Evolutionary conservation across 306 rosid species (phyloP), one percentile per base, ranked within the genome.

Genomic region (Medicago truncatula): DNA sequence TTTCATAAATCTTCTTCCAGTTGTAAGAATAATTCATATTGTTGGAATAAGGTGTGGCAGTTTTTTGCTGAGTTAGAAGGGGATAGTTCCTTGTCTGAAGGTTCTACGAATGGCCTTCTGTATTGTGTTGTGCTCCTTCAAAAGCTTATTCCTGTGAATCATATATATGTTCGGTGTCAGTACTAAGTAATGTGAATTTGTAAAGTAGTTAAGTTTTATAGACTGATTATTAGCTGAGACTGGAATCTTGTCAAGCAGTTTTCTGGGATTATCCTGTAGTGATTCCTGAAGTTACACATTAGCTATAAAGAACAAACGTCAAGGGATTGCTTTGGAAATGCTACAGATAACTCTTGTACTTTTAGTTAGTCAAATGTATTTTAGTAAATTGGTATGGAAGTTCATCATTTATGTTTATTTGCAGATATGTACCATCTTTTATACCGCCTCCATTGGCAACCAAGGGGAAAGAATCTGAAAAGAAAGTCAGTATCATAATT

Each of bases 381-480:
- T 60, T 83, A 23, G 70, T 71, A 16, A 71, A 56, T 25, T 56
- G 69, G 83, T 71, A 74, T 63, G 76, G 81, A 68, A 85, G 25
- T 85, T 84, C 79, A 85, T 81, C 78, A 44, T 78, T 84, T 43
- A 70, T 79, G 73, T 86, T 71, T 78, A 58, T 72, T 74, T 90
- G 91, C 93, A 96, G 99, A 91, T 96, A 96, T 85, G 98, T 96
- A 41, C 98, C 98, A 52, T 96, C 97, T 77, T 96, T 96, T 83
- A 71, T 92, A 76, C 98, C 98, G n/a, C 97, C 97, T 77, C 96
- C 99, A 73, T n/a, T 92, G 88, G 93, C 97, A 77, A 85, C 98
- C 84, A 96, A 89, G 83, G 98, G 98, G 74, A 92, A 86, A 82
- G 99, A 96, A 89, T 68, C 90, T 50, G 99, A 96, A 67, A 96